Conservation (phyloP, 345 rosid species). For the Cardiospermum halicacabum region DNA sequence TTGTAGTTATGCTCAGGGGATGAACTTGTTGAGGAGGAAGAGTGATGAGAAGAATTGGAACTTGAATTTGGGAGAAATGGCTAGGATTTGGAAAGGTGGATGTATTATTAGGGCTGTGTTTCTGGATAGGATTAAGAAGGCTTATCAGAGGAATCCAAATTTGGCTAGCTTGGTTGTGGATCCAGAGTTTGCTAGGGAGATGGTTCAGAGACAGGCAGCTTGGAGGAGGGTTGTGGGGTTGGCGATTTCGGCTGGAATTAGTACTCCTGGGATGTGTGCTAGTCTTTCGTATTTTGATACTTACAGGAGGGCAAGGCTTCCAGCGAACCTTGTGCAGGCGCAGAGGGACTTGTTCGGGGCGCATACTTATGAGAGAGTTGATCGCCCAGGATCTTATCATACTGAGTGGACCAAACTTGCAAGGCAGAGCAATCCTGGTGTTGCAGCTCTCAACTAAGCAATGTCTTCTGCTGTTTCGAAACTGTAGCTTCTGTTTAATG, state of each 20-base stretch:
- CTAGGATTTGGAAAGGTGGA: constrained; percentile 98
- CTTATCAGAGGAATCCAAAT: constrained; percentile 86
- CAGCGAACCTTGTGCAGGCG: constrained; percentile 92
- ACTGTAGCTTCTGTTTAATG: constrained; percentile 7
- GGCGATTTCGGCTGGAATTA: constrained; percentile 88
- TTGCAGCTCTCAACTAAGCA: constrained; percentile 52
- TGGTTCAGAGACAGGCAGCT: constrained; percentile 97
- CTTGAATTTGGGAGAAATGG: constrained; percentile 83
- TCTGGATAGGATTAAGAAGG: constrained; percentile 95
- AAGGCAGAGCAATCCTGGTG: constrained; percentile 40
- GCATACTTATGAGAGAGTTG: constrained; percentile 89
- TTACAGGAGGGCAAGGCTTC: constrained; percentile 83
- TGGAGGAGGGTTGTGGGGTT: constrained; percentile 97
- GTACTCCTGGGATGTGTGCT: constrained; percentile 96
- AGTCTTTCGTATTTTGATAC: constrained; percentile 95
- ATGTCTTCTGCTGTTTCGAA: not conserved
- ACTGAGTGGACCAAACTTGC: constrained; percentile 94
- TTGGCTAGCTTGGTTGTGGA: constrained; percentile 87
- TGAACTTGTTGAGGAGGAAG: constrained; percentile 93
- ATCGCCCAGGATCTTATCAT: constrained; percentile 74
- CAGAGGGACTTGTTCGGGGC: constrained; percentile 99
- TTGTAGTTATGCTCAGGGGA: constrained; percentile 93
- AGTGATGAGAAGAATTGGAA: constrained; percentile 75
- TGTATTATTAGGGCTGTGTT: constrained; percentile 94
- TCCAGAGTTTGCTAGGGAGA: constrained; percentile 92